phyloP scores from a whole-genome alignment of 129 eudicot genomes.

The Flaveria robusta region DNA sequence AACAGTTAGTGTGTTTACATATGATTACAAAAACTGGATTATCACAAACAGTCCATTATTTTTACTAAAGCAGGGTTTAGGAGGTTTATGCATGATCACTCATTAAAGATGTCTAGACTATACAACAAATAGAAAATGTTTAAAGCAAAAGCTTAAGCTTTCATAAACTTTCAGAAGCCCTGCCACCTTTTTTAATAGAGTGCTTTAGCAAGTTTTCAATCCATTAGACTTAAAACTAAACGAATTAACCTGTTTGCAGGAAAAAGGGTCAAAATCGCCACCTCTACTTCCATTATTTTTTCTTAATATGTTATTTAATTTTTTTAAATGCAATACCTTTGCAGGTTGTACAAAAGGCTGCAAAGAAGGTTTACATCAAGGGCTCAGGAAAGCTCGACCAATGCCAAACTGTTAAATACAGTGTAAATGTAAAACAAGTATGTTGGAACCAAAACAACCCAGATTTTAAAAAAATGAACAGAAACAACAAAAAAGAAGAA shows the following conservation, averaged over 20 bases:
- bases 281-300: neutral
- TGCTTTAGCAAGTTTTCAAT: neutral
- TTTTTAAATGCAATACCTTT: neutral
- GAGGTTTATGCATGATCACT: neutral
- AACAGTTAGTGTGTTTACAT: neutral
- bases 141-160: neutral
- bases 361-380: slow-evolving; percentile 68
- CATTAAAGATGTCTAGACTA: neutral
- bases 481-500: slow-evolving; percentile 22
- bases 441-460: slow-evolving; percentile 52
- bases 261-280: neutral
- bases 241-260: neutral
- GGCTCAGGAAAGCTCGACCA: slow-evolving; percentile 74
- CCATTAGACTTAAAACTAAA: neutral
- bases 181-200: neutral
- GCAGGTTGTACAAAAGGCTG: slow-evolving; percentile 76
- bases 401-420: slow-evolving; percentile 62
- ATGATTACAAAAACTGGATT: neutral
- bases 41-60: neutral
- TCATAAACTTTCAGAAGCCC: neutral
- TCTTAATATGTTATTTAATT: neutral
- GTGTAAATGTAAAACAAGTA: slow-evolving; percentile 67
- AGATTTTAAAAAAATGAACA: slow-evolving; percentile 27
- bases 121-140: neutral
- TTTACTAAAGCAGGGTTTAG: too few species aligned